Evolutionary conservation across 2,329 filamentous ascomycete species (phyloP), one percentile per base, ranked within the genome.

Genomic region (Colletotrichum magnum): DNA sequence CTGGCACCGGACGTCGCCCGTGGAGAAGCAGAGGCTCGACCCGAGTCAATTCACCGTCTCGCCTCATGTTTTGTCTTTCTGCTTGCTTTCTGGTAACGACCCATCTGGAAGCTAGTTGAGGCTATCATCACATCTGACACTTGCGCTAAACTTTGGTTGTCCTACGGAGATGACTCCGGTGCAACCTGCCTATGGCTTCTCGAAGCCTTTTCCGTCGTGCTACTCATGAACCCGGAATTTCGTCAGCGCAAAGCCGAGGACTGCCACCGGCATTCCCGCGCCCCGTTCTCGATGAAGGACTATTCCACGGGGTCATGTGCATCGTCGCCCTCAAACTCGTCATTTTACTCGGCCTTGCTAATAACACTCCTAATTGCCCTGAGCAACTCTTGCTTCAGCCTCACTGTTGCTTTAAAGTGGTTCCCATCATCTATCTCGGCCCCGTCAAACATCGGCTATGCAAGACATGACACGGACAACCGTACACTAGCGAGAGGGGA

Each of bases 41-140:
- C 21, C 53, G 60, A 68, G 60, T 68, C 53, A 58, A 64, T 41
- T 47, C 4, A 21, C 21, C 58, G 64, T 64, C 64, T 64, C 64
- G 64, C 43, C 59, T 47, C 65, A 58, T 64, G 39, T 54, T 68
- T 53, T 58, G 60, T 28, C 21, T 36, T 45, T 57, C 7, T 18
- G 10, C 18, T 53, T 53, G 59, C 47, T 53, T 64, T 52, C 39
- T 15, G 50, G 32, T 18, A 16, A 43, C 28, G 15, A 26, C 21
- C 45, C n/a, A 58, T 52, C 24, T 52, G 28, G 53, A 41, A 57
- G 45, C 43, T 32, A 48, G 13, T 7, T 52, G 58, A 67, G 64
- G 26, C 16, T 56, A 63, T 67, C 51, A 32, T 12, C 6, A 26
- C 16, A 26, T 24, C 39, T 32, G 32, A 58, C 56, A 26, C 12